Base-by-base conservation (phyloP, 2,329 filamentous ascomycete genomes). In the Didymella pinodella region DNA sequence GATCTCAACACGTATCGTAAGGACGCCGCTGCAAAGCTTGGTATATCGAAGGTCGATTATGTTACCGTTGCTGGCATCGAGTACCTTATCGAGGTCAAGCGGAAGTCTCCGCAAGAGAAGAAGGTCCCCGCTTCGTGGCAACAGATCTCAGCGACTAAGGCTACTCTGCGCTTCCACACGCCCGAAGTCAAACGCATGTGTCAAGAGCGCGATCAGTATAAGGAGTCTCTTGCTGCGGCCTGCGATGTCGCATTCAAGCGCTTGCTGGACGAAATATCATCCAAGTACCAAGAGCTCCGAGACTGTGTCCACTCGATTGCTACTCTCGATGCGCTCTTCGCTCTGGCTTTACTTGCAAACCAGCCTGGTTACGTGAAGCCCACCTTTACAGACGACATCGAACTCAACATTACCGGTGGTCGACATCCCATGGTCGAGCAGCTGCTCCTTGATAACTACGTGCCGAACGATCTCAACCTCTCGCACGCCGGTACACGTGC, bases 341-440 rank as follows among this genome's bases (percentile, higher is more conserved):
- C 92, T 4, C 85, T 99, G 7, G 90, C 94, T 36, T 88, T 88
- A 29, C 88, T 98, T 6, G 94, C 95, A 50, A 85, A 86, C 2
- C 90, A 95, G 61, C 93, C 94, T 0, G 93, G 93, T 64, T 99
- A 99, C 78, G 85, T 85, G 66, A 93, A 92, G 64, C 95, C 95
- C 0, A 85, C 86, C 3, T 85, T 88, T 63, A 85, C 86, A 12
- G 80, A 87, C 6, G 82, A 87, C 12, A 87, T 88, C 8, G 85
- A 87, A 58, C 88, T 99, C 60, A 82, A 85, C 66, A 88, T 97
- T 60, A 77, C 82, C 5, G 85, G 86, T 46, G 95, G 93, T 54
- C 90, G 95, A 4, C 95, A 99, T 75, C 94, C 95, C 38, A 97
- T 99, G 84, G 93, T 97, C 45, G 95, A 99, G 76, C 93, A 96